Evolutionary conservation across 345 rosid species (phyloP).

Genomic region (Cardamine resedifolia): DNA sequence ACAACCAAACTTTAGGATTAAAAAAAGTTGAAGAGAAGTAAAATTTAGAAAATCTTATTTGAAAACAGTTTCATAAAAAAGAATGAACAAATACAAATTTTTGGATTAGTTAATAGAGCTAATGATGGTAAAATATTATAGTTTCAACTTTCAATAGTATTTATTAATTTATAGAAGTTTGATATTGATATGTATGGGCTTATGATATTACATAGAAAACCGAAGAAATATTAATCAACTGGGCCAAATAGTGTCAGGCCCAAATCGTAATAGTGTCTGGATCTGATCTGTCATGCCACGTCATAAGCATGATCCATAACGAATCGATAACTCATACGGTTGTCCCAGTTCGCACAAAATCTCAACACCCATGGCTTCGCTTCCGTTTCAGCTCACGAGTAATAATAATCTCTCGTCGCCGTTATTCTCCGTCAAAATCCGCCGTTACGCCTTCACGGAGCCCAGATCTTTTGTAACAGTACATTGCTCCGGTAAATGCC

Average conservation of each 20-base stretch:
- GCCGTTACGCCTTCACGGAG: conserved; percentile 19
- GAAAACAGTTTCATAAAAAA: no score
- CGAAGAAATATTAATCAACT: neutral
- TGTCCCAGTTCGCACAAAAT: neutral
- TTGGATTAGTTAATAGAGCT: no score
- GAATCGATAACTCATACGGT: conserved; percentile 40
- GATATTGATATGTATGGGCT: neutral
- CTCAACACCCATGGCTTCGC: conserved; percentile 43
- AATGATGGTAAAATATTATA: no score
- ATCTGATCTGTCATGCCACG: conserved; percentile 42
- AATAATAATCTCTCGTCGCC: conserved; percentile 29
- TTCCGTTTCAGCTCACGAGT: conserved; percentile 43
- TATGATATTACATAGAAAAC: neutral
- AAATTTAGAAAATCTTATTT: no score
- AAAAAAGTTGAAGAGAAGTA: no score
- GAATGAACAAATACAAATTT: no score
- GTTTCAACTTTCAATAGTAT: no score
- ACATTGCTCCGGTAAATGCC: conserved; percentile 52
- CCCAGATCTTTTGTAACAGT: conserved; percentile 37
- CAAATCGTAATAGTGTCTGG: neutral
- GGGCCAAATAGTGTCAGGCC: neutral
- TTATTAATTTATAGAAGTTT: no score
- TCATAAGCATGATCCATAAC: conserved; percentile 38
- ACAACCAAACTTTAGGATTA: no score
- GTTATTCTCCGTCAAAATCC: conserved; percentile 28